Conservation (phyloP, 2,329 filamentous ascomycete genomes). For the Pyrenophora tritici-repentis region DNA sequence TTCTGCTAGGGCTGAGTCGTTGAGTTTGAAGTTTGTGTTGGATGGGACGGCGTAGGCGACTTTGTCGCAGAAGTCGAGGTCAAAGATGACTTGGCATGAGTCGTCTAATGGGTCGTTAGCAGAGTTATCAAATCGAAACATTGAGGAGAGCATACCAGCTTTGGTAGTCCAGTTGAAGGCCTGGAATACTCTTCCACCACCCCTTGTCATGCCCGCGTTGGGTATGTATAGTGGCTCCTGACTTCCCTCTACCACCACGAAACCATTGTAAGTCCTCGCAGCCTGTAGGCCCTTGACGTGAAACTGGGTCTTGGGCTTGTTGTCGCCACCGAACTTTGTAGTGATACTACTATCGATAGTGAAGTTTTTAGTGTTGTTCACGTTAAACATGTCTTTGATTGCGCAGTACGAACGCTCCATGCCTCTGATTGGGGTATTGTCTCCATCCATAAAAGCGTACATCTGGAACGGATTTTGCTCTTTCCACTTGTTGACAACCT, state of each 20-base stretch:
- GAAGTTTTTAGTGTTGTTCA: slow-evolving; percentile 63
- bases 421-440: slow-evolving; percentile 64
- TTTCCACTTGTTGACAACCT: slow-evolving; percentile 61
- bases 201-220: slow-evolving; percentile 57
- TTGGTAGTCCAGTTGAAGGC: slow-evolving; percentile 78
- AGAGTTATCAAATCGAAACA: neutral
- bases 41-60: slow-evolving; percentile 90
- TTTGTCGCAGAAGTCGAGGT: slow-evolving; percentile 86
- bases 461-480: slow-evolving; percentile 68
- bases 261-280: slow-evolving; percentile 72
- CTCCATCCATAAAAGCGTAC: slow-evolving; percentile 71
- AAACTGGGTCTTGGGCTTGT: slow-evolving; percentile 79
- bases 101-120: slow-evolving; percentile 57
- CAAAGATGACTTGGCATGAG: slow-evolving; percentile 84
- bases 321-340: slow-evolving; percentile 64
- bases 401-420: slow-evolving; percentile 83
- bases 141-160: slow-evolving; percentile 60
- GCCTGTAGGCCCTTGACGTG: slow-evolving; percentile 76
- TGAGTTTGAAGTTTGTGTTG: slow-evolving; percentile 68
- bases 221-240: slow-evolving; percentile 55
- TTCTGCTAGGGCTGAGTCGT: slow-evolving; percentile 64
- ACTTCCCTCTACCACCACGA: slow-evolving; percentile 68
- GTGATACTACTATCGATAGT: slow-evolving; percentile 69
- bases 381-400: slow-evolving; percentile 67
- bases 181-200: slow-evolving; percentile 77